phyloP scores from a whole-genome alignment of 2,329 filamentous ascomycete genomes.

The Thielaviopsis ethacetica region DNA sequence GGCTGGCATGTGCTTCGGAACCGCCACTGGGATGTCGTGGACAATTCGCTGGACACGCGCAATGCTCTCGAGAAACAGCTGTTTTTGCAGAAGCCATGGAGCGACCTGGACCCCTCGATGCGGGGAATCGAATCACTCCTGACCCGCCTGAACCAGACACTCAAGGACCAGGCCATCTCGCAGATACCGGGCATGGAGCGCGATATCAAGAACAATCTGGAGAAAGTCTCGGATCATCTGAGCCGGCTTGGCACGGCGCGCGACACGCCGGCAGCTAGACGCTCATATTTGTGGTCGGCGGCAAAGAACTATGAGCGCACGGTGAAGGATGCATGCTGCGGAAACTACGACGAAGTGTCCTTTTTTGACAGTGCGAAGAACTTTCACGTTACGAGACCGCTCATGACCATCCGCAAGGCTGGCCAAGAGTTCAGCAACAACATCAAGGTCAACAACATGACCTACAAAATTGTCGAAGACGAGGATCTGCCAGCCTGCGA shows the following conservation, averaged over 20 bases:
- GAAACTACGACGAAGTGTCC: neutral
- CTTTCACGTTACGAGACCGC: neutral
- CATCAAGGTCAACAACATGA: neutral
- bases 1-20: conserved; percentile 22
- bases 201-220: neutral
- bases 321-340: neutral
- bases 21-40: conserved; percentile 19
- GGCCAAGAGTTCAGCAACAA: neutral
- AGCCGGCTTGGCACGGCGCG: neutral
- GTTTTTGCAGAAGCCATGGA: conserved; percentile 22
- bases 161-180: conserved; percentile 8
- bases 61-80: conserved; percentile 25
- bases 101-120: neutral
- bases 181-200: neutral
- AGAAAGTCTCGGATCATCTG: neutral
- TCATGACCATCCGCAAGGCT: neutral
- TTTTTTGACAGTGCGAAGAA: neutral
- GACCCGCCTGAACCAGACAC: neutral
- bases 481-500: neutral
- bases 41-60: conserved; percentile 17
- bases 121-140: neutral
- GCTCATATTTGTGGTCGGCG: neutral
- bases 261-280: neutral
- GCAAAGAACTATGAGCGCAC: neutral
- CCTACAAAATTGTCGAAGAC: neutral